phyloP scores from a whole-genome alignment of 2,329 filamentous ascomycete genomes.

The Myriosclerotinia curreyana region DNA sequence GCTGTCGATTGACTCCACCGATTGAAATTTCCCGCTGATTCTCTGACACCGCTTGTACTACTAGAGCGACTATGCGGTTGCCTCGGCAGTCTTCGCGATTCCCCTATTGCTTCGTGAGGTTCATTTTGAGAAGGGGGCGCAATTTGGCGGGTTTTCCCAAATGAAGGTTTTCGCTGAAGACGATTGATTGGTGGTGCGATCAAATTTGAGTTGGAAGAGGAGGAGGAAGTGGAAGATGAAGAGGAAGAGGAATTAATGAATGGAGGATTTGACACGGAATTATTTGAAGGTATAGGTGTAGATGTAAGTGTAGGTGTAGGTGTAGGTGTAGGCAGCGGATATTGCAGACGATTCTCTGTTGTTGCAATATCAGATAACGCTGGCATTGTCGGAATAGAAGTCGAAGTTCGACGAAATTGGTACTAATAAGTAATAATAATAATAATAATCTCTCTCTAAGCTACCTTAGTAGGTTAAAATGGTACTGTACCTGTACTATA shows the following conservation, averaged over 20 bases:
- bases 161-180: slow-evolving; percentile 18
- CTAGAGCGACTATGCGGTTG: slow-evolving; percentile 29
- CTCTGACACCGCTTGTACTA: slow-evolving; percentile 28
- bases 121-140: slow-evolving; percentile 21
- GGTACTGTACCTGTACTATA: no score
- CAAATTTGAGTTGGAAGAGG: slow-evolving; percentile 10
- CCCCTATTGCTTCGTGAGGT: slow-evolving; percentile 19
- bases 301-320: no score
- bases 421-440: slow-evolving; percentile 10
- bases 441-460: no score
- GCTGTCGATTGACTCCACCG: slow-evolving; percentile 53
- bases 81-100: slow-evolving; percentile 36
- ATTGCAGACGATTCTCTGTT: slow-evolving; percentile 20
- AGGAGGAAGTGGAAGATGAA: slow-evolving; percentile 1
- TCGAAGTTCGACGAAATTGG: slow-evolving; percentile 20
- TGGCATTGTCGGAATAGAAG: slow-evolving; percentile 19
- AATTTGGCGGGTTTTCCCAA: slow-evolving; percentile 21
- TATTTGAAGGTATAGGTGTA: not conserved
- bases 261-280: not conserved
- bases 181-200: slow-evolving; percentile 11
- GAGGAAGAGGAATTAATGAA: slow-evolving; percentile 1
- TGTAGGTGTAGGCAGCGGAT: not conserved
- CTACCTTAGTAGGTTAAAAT: no score
- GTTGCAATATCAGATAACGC: slow-evolving; percentile 22
- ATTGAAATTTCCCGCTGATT: slow-evolving; percentile 49